phyloP scores from a whole-genome alignment of 164 flowering plant species.

The Nelumbo lutea region DNA sequence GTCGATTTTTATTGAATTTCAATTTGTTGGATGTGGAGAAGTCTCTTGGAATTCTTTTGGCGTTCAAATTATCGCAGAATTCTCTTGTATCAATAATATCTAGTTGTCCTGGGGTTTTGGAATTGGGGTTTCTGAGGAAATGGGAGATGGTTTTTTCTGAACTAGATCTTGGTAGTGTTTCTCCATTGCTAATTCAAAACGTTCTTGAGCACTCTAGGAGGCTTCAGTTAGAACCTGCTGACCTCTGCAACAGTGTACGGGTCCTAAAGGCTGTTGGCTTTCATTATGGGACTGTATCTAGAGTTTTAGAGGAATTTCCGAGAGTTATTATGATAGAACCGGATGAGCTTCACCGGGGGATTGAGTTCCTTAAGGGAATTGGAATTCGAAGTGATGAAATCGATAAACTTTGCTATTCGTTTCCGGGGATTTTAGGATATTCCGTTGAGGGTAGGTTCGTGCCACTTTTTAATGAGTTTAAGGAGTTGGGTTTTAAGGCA shows the following conservation, averaged over 20 bases:
- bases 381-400: slow-evolving; percentile 35
- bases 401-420: slow-evolving; percentile 32
- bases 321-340: slow-evolving; percentile 32
- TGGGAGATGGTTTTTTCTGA: slow-evolving; percentile 42
- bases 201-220: slow-evolving; percentile 47
- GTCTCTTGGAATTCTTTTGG: slow-evolving; percentile 39
- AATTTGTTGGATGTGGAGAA: slow-evolving; percentile 36
- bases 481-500: slow-evolving; percentile 41
- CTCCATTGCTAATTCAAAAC: slow-evolving; percentile 33
- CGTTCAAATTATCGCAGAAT: slow-evolving; percentile 44
- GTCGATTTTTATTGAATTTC: slow-evolving; percentile 34
- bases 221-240: slow-evolving; percentile 40
- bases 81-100: slow-evolving; percentile 37
- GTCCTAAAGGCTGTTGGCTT: slow-evolving; percentile 53
- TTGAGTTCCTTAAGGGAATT: slow-evolving; percentile 37
- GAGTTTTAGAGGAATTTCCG: slow-evolving; percentile 58
- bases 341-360: slow-evolving; percentile 26
- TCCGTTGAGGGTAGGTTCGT: slow-evolving; percentile 49
- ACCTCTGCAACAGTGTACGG: slow-evolving; percentile 24
- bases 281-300: slow-evolving; percentile 37
- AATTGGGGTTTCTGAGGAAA: slow-evolving; percentile 43
- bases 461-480: slow-evolving; percentile 56
- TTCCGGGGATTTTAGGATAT: slow-evolving; percentile 51
- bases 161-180: slow-evolving; percentile 20
- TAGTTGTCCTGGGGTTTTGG: slow-evolving; percentile 56